Percentiles rank a stretch among this genome's conserved stretches.
phyloP scores from a whole-genome alignment of 75 land plant genomes.

The Azolla pinnata region DNA sequence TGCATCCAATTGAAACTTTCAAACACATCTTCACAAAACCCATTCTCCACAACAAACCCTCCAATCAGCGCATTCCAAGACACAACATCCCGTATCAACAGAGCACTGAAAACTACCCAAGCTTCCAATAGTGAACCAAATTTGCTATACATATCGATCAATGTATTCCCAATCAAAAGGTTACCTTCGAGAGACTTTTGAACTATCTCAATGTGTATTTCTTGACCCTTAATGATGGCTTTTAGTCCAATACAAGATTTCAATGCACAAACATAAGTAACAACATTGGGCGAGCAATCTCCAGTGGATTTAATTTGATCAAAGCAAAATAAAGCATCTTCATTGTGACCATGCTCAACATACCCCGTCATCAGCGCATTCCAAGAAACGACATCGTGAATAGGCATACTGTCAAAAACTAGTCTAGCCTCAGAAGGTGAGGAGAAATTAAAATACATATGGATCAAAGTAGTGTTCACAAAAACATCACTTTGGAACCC shows the following conservation, averaged over 20 bases:
- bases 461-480: constrained; percentile 51
- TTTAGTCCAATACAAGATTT: constrained; percentile 4
- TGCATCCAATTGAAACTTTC: constrained; percentile 10
- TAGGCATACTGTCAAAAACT: constrained; percentile 44
- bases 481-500: constrained; percentile 25
- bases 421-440: constrained; percentile 17
- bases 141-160: constrained; percentile 43
- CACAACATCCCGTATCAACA: constrained; percentile 15
- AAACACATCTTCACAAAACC: constrained; percentile 9
- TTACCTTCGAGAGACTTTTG: constrained; percentile 8
- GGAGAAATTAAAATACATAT: constrained; percentile 32
- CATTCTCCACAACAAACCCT: constrained; percentile 13
- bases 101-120: constrained; percentile 21
- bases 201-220: constrained; percentile 19
- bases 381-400: constrained; percentile 39
- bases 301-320: background rate
- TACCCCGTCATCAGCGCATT: constrained; percentile 16
- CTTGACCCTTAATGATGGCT: constrained; percentile 12
- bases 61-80: constrained; percentile 17
- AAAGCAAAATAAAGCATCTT: constrained; percentile 7
- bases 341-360: constrained; percentile 1
- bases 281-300: background rate
- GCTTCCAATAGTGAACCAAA: constrained; percentile 42
- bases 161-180: constrained; percentile 10
- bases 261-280: constrained; percentile 7